Evolutionary conservation across 2,329 filamentous ascomycete genomes (phyloP).

Genomic region (Blumeria graminis): DNA sequence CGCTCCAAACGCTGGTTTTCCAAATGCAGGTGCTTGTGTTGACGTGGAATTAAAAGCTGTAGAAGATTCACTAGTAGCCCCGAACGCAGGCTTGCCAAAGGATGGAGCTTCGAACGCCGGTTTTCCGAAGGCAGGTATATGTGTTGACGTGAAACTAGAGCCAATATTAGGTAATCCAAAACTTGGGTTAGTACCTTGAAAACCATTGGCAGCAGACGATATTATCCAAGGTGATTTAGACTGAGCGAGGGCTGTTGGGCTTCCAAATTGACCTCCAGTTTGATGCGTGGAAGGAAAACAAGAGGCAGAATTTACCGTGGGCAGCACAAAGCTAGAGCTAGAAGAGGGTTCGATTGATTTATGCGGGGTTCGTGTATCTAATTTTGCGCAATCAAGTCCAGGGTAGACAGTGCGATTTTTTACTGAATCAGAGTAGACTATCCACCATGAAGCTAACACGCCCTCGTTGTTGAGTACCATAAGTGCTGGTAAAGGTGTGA

Average conservation of each 20-base stretch:
- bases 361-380: conserved; percentile 3
- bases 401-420: conserved; percentile 48
- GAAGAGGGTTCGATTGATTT: conserved; percentile 11
- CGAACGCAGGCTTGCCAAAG: neutral
- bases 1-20: neutral
- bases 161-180: conserved; percentile 20
- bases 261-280: conserved; percentile 15
- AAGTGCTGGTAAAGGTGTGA: conserved; percentile 58
- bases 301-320: conserved; percentile 7
- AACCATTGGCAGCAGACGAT: conserved; percentile 12
- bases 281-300: conserved; percentile 15
- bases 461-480: conserved; percentile 79
- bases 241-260: conserved; percentile 21
- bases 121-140: neutral
- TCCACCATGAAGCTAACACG: conserved; percentile 66
- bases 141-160: conserved; percentile 1
- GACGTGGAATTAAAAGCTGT: too few relatives aligned
- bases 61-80: too few relatives aligned
- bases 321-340: conserved; percentile 3
- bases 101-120: neutral
- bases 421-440: conserved; percentile 75
- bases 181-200: conserved; percentile 9
- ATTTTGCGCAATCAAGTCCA: conserved; percentile 29
- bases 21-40: neutral
- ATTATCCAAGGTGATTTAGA: conserved; percentile 27